phyloP scores from a whole-genome alignment of 2,329 filamentous ascomycete genomes.

The Colletotrichum eleusines region DNA sequence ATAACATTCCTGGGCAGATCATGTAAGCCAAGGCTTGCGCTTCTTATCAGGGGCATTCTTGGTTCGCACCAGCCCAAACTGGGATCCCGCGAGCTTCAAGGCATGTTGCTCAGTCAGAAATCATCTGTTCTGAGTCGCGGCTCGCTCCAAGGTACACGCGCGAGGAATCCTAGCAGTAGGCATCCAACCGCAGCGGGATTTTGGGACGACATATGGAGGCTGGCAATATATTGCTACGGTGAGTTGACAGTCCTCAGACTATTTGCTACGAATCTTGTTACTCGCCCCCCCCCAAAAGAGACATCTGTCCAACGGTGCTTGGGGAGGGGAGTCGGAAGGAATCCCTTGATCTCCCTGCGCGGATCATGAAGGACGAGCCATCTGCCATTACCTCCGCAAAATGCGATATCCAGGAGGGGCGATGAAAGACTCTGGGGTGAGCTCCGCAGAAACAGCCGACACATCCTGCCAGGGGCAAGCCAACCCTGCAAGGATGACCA shows the following conservation, averaged over 20 bases:
- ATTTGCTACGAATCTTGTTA: background rate
- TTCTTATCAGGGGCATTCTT: background rate
- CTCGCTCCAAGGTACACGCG: background rate
- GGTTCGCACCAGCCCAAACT: background rate
- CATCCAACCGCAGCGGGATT: background rate
- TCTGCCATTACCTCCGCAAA: conserved; percentile 9
- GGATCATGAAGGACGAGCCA: conserved; percentile 6
- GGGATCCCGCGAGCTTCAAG: background rate
- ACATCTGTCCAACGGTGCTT: background rate
- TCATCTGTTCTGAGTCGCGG: background rate
- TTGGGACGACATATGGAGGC: background rate
- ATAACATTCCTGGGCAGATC: conserved; percentile 21
- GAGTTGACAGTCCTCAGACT: background rate
- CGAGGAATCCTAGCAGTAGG: background rate
- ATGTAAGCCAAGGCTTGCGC: background rate
- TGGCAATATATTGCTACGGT: conserved; percentile 9
- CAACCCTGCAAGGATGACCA: conserved; percentile 36
- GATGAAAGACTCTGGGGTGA: background rate
- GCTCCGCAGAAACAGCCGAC: conserved; percentile 26
- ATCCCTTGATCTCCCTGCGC: conserved; percentile 20
- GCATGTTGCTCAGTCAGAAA: conserved; percentile 4
- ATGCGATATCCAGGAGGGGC: conserved; percentile 11
- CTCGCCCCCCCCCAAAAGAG: background rate
- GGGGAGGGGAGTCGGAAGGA: background rate
- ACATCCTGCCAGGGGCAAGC: conserved; percentile 26